Evolutionary conservation across 371 early-diverging fungal species (phyloP), one percentile per base, ranked within the genome.

Genomic region (Mucor sp.): DNA sequence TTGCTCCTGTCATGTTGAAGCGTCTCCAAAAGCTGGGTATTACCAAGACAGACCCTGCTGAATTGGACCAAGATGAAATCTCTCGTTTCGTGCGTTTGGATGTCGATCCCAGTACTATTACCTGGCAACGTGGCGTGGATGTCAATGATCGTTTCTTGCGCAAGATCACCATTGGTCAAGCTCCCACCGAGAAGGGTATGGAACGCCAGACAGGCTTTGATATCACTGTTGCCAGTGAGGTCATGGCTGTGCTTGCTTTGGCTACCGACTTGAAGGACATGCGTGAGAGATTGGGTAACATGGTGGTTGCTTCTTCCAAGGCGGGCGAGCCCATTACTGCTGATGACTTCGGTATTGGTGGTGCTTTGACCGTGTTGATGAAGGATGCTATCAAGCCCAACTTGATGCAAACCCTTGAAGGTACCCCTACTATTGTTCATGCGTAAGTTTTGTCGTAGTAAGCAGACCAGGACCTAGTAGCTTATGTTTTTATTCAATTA

Each of bases 371-470:
- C 2, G 97, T 97, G 32, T 84, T 98, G 66, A 95, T 98, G 96
- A 96, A 95, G 83, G 97, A 98, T 73, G 97, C 98, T 37, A 94
- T 98, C 77, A 96, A 93, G 82, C 98, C 98, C 27, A 98, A 94
- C 65, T 76, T 98, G 79, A 97, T 98, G 98, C 98, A 98, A 78
- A 97, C 98, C 0, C 83, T 98, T 19, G 98, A 97, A 78, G 98
- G 98, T 25, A 97, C 97, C 11, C 97, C 98, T 4, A 96, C 97
- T n/a, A 91, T 98, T 81, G 97, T 98, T 9, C 98, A 98, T 69
- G 97, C 98, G 63, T 63, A 63, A 63, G 63, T 63, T 35, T n/a
- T n/a, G n/a, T n/a, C n/a, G n/a, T n/a, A n/a, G n/a, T n/a, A n/a
- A n/a, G n/a, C n/a, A n/a, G n/a, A n/a, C n/a, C n/a, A n/a, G n/a